Evolutionary conservation across 345 rosid species (phyloP), one percentile per base, ranked within the genome.

Genomic region (Acer saccharum): DNA sequence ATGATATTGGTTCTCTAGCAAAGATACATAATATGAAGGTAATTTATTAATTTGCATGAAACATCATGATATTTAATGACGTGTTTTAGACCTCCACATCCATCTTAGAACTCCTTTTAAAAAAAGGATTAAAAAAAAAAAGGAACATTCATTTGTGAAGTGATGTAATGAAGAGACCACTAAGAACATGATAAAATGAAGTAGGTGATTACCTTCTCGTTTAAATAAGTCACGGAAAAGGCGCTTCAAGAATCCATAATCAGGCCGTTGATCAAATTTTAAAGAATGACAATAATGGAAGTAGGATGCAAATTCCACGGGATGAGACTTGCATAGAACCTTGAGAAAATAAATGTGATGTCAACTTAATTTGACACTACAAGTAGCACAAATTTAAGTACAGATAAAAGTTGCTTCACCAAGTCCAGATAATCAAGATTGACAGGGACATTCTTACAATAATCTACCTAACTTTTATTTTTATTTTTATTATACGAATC

Each of bases 201-300:
- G 27, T 50, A 75, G 21, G 5, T n/a, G 20, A 11, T 46, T 83
- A 94, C 98, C 97, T 91, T 94, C 93, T 29, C 91, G 94, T 63
- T 83, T 57, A 86, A 94, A 90, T 83, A 93, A 78, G 76, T 90
- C 98, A 69, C 91, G 90, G 77, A 94, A 94, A 23, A 93, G 87
- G 63, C 95, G 88, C 88, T 82, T 94, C 83, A 94, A 77, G 77
- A 90, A 93, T 73, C 93, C 92, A 87, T 93, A 94, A 85, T 94
- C 97, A 77, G 97, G 98, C 55, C 89, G 85, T 79, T 91, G 95
- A 70, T 94, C 96, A 81, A 94, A 94, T 44, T 87, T 88, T 78
- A 91, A 74, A 3, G 98, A 93, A 73, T 91, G 94, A 78, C 98
- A 94, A 76, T 94, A 94, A 83, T 88, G 94, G 74, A 94, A 87